These are phyloP conservation scores for Fusarium sp. DNA, from an alignment of 2,329 filamentous ascomycete species.

Conservation along the genomic window DNA sequence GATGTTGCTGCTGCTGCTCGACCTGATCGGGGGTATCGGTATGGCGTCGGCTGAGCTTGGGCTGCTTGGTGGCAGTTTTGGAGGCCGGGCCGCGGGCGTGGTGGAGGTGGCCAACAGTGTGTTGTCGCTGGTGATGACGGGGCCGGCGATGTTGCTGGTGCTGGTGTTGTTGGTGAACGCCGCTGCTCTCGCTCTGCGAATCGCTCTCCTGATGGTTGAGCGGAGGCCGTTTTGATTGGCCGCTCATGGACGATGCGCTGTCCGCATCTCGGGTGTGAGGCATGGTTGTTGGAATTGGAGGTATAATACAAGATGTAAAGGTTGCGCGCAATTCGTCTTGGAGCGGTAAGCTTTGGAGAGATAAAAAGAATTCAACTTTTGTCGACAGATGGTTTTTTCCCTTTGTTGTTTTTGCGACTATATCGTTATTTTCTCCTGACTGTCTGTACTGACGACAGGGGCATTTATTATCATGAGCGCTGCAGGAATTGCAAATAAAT, in stretches of 20 bases:
- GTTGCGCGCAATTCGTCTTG: slow-evolving; percentile 9
- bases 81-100: slow-evolving; percentile 65
- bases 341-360: slow-evolving; percentile 4
- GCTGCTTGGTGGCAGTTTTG: slow-evolving; percentile 61
- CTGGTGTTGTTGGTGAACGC: slow-evolving; percentile 47
- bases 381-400: not conserved
- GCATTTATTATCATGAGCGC: slow-evolving; percentile 35
- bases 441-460: slow-evolving; percentile 22
- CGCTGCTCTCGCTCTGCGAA: slow-evolving; percentile 47
- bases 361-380: slow-evolving; percentile 3
- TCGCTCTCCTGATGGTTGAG: slow-evolving; percentile 52
- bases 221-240: slow-evolving; percentile 67
- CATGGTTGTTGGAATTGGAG: slow-evolving; percentile 47
- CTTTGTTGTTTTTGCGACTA: slow-evolving; percentile 28
- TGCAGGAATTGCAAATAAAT: slow-evolving; percentile 10
- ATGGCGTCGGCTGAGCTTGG: slow-evolving; percentile 57
- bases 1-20: slow-evolving; percentile 46
- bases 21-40: slow-evolving; percentile 51
- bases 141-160: slow-evolving; percentile 47
- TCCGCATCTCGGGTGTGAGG: slow-evolving; percentile 59
- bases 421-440: slow-evolving; percentile 32
- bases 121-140: slow-evolving; percentile 50
- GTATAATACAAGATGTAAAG: slow-evolving; percentile 24
- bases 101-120: slow-evolving; percentile 55
- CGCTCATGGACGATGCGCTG: slow-evolving; percentile 58